Percentiles rank a stretch among this genome's conserved stretches.
phyloP scores from a whole-genome alignment of 176 grass and related monocot species.

The Guadua angustifolia region DNA sequence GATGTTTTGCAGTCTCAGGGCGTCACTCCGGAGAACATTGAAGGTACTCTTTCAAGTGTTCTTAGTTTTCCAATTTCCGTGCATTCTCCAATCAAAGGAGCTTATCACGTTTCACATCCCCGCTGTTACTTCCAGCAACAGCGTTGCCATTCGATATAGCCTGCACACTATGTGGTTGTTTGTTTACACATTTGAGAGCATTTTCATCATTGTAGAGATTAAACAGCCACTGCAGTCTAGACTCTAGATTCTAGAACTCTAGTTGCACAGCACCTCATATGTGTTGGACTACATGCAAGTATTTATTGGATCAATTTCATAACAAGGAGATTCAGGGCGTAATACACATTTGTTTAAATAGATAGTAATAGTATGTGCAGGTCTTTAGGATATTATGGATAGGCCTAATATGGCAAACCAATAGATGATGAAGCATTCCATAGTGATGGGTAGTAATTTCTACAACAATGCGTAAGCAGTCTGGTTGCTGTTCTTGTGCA shows the following conservation, averaged over 20 bases:
- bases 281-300: neutral
- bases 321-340: neutral
- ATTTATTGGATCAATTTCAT: neutral
- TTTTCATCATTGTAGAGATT: neutral
- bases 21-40: constrained; percentile 66
- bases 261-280: neutral
- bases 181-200: neutral
- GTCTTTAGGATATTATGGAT: neutral
- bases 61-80: neutral
- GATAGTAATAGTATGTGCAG: neutral
- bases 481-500: neutral
- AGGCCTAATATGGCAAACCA: neutral
- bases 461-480: neutral
- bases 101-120: neutral
- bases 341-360: neutral
- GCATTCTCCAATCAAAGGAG: neutral
- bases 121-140: neutral
- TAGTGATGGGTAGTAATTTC: neutral
- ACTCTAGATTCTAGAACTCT: neutral
- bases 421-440: neutral
- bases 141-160: neutral
- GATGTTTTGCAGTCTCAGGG: constrained; percentile 77
- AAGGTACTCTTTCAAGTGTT: constrained; percentile 46
- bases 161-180: neutral
- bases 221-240: neutral